phyloP scores from a whole-genome alignment of 2,329 filamentous ascomycete species.

The Microsporum ferrugineum region DNA sequence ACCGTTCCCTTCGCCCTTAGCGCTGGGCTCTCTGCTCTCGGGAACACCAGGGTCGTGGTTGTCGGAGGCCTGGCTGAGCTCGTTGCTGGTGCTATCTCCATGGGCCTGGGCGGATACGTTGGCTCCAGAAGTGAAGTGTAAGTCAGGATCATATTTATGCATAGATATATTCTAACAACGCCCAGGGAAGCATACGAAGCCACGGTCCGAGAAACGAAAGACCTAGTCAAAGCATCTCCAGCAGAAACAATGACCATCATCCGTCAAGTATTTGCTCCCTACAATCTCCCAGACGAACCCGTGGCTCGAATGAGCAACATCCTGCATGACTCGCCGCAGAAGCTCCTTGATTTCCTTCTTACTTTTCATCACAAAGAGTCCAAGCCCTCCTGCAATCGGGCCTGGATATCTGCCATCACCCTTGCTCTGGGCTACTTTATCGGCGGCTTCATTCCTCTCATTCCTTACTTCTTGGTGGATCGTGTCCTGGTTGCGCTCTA shows the following conservation, averaged over 20 bases:
- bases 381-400: constrained; percentile 35
- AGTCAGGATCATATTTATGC: constrained; percentile 15
- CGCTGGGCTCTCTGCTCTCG: constrained; percentile 31
- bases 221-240: constrained; percentile 30
- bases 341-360: constrained; percentile 38
- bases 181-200: constrained; percentile 35
- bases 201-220: constrained; percentile 34
- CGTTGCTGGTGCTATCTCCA: constrained; percentile 32
- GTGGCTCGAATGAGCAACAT: constrained; percentile 28
- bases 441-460: constrained; percentile 57
- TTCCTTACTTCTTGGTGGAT: constrained; percentile 54
- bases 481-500: constrained; percentile 41
- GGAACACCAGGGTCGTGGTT: constrained; percentile 30
- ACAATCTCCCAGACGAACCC: constrained; percentile 28
- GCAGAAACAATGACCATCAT: constrained; percentile 31
- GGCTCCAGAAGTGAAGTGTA: constrained; percentile 42
- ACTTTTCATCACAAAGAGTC: constrained; percentile 38
- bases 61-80: constrained; percentile 33
- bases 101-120: constrained; percentile 34
- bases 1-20: constrained; percentile 36
- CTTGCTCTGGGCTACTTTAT: constrained; percentile 60
- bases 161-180: background rate
- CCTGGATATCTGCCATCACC: constrained; percentile 48
- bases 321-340: constrained; percentile 28
- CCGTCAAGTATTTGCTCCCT: constrained; percentile 31